Conservation (phyloP, 805 yeast genomes). For the Clavispora vitiphila region DNA sequence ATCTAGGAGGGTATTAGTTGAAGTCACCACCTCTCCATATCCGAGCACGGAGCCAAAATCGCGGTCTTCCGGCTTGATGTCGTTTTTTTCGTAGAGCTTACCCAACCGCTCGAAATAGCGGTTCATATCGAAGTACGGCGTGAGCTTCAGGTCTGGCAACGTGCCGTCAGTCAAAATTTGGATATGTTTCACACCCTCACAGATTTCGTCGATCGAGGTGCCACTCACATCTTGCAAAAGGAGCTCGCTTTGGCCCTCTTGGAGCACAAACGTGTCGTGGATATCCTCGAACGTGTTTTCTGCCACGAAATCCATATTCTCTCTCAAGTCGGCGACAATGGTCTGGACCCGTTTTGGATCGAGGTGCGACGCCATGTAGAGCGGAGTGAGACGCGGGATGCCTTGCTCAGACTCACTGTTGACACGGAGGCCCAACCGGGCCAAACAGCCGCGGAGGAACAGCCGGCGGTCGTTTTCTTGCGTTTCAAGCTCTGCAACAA, state of each 20-base stretch:
- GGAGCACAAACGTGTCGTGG: conserved; percentile 53
- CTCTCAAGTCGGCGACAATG: conserved; percentile 33
- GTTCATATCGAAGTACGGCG: conserved; percentile 70
- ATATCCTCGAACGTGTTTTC: conserved; percentile 42
- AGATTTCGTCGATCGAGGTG: conserved; percentile 6
- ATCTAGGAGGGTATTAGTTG: conserved; percentile 78
- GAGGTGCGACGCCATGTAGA: conserved; percentile 45
- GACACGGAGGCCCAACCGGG: conserved; percentile 65
- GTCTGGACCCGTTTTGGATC: conserved; percentile 25
- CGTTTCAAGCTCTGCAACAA: conserved; percentile 32
- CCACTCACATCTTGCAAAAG: neutral
- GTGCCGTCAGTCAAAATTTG: conserved; percentile 38
- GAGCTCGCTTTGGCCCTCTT: conserved; percentile 17
- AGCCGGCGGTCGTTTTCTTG: conserved; percentile 45
- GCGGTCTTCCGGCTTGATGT: conserved; percentile 6
- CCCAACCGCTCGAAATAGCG: conserved; percentile 47
- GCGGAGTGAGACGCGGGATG: conserved; percentile 66
- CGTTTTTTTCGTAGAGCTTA: conserved; percentile 21
- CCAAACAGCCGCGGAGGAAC: conserved; percentile 55
- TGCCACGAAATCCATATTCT: conserved; percentile 29
- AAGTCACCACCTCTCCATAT: conserved; percentile 86
- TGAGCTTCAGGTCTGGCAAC: conserved; percentile 46
- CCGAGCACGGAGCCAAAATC: conserved; percentile 59
- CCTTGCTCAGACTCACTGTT: conserved; percentile 42
- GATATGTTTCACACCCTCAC: conserved; percentile 48